Base-by-base conservation (phyloP, 306 rosid species). In the Quillaja saponaria region DNA sequence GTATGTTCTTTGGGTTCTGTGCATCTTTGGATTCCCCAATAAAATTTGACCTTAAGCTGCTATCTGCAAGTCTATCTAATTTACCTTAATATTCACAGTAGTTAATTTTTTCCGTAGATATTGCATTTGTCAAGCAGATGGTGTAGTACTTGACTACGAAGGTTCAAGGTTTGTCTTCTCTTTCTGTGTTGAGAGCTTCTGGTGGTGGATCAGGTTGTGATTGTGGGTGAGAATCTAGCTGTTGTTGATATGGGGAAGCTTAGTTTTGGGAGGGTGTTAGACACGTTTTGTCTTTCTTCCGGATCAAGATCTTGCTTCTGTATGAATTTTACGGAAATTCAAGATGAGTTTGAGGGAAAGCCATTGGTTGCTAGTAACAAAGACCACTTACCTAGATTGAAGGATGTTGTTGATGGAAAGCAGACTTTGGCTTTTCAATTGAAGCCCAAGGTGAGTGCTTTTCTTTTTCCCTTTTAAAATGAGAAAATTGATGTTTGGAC, bases 381-480 rank as follows among this genome's bases (percentile, higher is more conserved):
- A 49, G 75, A 72, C 33, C 78, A 78, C 63, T 53, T 65, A 55
- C 80, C 71, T 13, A 88, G 83, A 61, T 70, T 88, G 71, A 89
- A 85, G 76, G 95, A 92, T 69, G 89, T 81, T 11, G 96, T 89
- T 28, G 54, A 71, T 50, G 96, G 84, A 46, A 84, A 81, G 7
- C 95, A 88, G 57, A 92, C 98, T 49, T 48, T 92, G 82, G 96
- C 96, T 39, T 92, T 84, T 71, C 96, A 89, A 68, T 69, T 88
- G 73, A 88, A 86, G 80, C 99, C 95, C 11, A 84, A 86, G 91
- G 96, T 89, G 10, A 67, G 34, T 8, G 34, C 71, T 10, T 14
- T 34, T 54, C 38, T 31, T 54, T 54, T 46, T 62, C 49, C 49
- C 52, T 13, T 7, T 40, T 8, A 39, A 12, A 8, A 8, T 8